Evolutionary conservation across 1,284 basidiomycete genomes (phyloP), one percentile per base, ranked within the genome.

Genomic region (Gymnopus androsaceus): DNA sequence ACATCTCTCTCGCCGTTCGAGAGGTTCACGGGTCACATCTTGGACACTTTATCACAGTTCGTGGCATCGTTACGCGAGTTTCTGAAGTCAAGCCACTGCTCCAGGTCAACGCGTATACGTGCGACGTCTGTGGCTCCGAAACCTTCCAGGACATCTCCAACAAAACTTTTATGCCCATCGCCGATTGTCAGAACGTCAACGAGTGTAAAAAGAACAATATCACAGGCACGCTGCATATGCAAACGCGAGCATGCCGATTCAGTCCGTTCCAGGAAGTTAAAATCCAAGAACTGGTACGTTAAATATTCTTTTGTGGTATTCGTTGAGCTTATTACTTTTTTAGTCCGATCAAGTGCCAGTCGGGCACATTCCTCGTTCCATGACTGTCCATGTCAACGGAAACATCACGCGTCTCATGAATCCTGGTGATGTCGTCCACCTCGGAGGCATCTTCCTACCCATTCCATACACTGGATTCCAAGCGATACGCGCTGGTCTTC

Each of bases 311-410:
- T 44, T 40, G 38, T 30, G 19, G 12, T 44, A 25, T 7, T 40
- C 38, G 46, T 9, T 23, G 45, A 25, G 34, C n/a, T 55, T 45
- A 54, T 66, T 59, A 53, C 27, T 50, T 54, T 55, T 54, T 8
- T 62, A 95, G 92, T 92, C 97, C 23, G 97, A 99, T 68, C 97
- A 99, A 87, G 97, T 99, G 0, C 97, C 97, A 21, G 95, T 99
- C 34, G 97, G 97, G 3, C 97, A 99, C 70, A 99, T 99, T 58
- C 97, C 97, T 30, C 89, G 97, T 34, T 95, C 95, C 2, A 99
- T 98, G 97, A 95, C 95, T 0, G 74, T 98, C 28, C 95, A 99
- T 70, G 80, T 99, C 36, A 88, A 94, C 63, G 97, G 97, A 12
- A 88, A 83, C 55, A 81, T 98, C 42, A 96, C 95, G 3, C 90